These are phyloP conservation scores for Circinella minor DNA, from an alignment of 371 early-diverging fungal genomes.

Conservation along the genomic window DNA sequence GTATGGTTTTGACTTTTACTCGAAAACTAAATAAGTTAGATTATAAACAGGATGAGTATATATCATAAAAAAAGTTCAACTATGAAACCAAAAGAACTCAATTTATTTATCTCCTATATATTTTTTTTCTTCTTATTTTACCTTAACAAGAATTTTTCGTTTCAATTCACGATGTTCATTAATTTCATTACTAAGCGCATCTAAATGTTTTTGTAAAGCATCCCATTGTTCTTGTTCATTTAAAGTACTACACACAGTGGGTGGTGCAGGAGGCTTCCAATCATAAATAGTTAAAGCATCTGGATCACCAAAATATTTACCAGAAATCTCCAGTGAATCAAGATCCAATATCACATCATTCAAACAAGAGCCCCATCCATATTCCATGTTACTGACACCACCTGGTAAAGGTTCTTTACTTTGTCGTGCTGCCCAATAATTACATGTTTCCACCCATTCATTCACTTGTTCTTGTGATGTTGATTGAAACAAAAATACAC, in stretches of 20 bases:
- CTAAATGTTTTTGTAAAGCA: slow-evolving; percentile 36
- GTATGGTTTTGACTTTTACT: slow-evolving; percentile 61
- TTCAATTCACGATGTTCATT: slow-evolving; percentile 51
- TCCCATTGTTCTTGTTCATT: slow-evolving; percentile 42
- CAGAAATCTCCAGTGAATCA: slow-evolving; percentile 24
- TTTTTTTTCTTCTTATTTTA: slow-evolving; percentile 7
- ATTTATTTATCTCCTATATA: too few relatives aligned
- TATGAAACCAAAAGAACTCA: too few relatives aligned
- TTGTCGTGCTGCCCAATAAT: slow-evolving; percentile 92
- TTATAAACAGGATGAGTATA: too few relatives aligned
- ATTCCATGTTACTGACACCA: slow-evolving; percentile 86
- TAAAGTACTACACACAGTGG: slow-evolving; percentile 39
- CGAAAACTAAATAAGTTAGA: slow-evolving; percentile 38
- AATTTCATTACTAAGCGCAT: slow-evolving; percentile 39
- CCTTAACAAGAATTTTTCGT: slow-evolving; percentile 43
- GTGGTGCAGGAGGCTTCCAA: slow-evolving; percentile 50
- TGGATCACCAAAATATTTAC: slow-evolving; percentile 28
- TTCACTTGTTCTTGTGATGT: slow-evolving; percentile 66
- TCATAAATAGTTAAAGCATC: slow-evolving; percentile 39
- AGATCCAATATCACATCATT: slow-evolving; percentile 41
- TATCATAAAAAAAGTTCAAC: too few relatives aligned
- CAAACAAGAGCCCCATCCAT: slow-evolving; percentile 85
- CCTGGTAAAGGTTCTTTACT: slow-evolving; percentile 87
- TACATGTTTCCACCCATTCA: slow-evolving; percentile 87
- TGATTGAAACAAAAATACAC: slow-evolving; percentile 85